phyloP scores from a whole-genome alignment of 768 basidiomycete genomes.

The Tricholoma sp. region DNA sequence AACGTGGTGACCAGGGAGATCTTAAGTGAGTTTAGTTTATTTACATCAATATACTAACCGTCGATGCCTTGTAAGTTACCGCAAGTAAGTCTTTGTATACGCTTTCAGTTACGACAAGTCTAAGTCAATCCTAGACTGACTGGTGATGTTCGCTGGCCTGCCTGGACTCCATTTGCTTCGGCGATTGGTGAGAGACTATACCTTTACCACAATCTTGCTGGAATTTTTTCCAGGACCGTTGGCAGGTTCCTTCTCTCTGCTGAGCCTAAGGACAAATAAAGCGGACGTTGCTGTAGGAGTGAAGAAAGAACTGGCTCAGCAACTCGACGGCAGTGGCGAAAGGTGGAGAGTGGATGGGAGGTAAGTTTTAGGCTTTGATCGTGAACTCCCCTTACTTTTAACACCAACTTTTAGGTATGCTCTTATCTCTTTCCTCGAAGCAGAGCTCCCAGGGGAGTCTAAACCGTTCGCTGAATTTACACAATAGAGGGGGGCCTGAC shows the following conservation, averaged over 20 bases:
- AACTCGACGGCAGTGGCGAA: slow-evolving; percentile 56
- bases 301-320: slow-evolving; percentile 57
- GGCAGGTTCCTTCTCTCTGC: slow-evolving; percentile 69
- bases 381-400: not conserved
- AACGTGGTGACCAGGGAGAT: slow-evolving; percentile 56
- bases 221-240: slow-evolving; percentile 53
- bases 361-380: slow-evolving; percentile 35
- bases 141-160: slow-evolving; percentile 85
- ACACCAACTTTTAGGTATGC: slow-evolving; percentile 33
- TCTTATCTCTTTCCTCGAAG: slow-evolving; percentile 22
- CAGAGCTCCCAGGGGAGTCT: not conserved
- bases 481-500: too few relatives aligned
- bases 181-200: slow-evolving; percentile 55
- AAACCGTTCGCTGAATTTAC: not conserved
- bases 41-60: not conserved
- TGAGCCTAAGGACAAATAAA: slow-evolving; percentile 91
- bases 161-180: slow-evolving; percentile 64
- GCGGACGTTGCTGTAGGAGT: slow-evolving; percentile 92
- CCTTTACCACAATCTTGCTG: not conserved
- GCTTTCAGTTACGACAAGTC: not conserved
- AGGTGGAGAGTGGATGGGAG: slow-evolving; percentile 80
- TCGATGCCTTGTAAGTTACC: slow-evolving; percentile 46
- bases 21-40: slow-evolving; percentile 63
- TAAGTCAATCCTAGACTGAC: slow-evolving; percentile 55
- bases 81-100: slow-evolving; percentile 59